phyloP scores from a whole-genome alignment of 768 basidiomycete genomes.

The Dictyophora rubrovolvata region DNA sequence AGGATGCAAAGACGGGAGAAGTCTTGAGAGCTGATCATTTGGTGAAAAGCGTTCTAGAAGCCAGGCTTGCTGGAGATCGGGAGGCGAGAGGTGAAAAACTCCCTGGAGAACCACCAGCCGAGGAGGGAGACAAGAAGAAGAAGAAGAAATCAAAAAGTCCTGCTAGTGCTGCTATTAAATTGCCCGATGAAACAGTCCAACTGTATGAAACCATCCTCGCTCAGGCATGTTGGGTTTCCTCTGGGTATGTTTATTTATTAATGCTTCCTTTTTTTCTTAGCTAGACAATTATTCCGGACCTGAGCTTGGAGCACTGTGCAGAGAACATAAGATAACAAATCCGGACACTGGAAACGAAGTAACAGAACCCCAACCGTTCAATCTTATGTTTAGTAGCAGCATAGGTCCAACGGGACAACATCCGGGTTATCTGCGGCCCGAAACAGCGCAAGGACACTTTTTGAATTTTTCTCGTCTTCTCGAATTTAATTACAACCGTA shows the following conservation, averaged over 20 bases:
- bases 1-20: constrained; percentile 89
- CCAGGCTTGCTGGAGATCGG: constrained; percentile 79
- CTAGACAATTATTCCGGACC: constrained; percentile 91
- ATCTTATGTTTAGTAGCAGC: constrained; percentile 96
- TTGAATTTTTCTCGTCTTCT: constrained; percentile 95
- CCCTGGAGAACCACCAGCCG: constrained; percentile 39
- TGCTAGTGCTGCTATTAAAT: constrained; percentile 53
- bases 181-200: constrained; percentile 61
- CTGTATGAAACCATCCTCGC: constrained; percentile 81
- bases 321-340: constrained; percentile 69
- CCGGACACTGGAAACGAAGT: constrained; percentile 92
- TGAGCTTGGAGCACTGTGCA: constrained; percentile 80
- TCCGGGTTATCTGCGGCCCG: constrained; percentile 95
- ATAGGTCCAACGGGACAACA: constrained; percentile 97
- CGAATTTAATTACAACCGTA: constrained; percentile 94
- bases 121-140: constrained; percentile 58
- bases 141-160: constrained; percentile 60
- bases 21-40: constrained; percentile 95
- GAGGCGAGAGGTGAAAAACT: constrained; percentile 74
- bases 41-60: constrained; percentile 86
- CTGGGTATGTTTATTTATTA: neutral
- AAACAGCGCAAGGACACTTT: constrained; percentile 98
- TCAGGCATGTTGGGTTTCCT: constrained; percentile 46
- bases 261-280: constrained; percentile 29
- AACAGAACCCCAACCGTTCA: constrained; percentile 89